phyloP scores from a whole-genome alignment of 139 green algal species.

The Chlorella sp. region DNA sequence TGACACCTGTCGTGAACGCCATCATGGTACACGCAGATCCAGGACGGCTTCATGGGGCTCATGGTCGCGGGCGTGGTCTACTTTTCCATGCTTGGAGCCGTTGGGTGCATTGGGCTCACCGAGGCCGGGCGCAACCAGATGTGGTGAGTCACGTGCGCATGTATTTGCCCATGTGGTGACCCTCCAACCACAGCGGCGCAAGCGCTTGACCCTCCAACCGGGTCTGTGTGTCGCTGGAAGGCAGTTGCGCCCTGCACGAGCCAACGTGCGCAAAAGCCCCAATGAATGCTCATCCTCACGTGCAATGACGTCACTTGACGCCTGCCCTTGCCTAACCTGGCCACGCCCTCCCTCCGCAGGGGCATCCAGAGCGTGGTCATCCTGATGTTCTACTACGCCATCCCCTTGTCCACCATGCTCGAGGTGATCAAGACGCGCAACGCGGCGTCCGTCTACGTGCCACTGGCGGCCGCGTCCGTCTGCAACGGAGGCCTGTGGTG shows the following conservation, averaged over 20 bases:
- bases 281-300: no score
- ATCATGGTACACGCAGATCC: slow-evolving; percentile 10
- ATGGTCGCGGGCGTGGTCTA: neutral
- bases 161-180: no score
- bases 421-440: slow-evolving; percentile 14
- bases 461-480: slow-evolving; percentile 14
- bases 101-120: slow-evolving; percentile 11
- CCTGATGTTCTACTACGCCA: slow-evolving; percentile 29
- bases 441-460: slow-evolving; percentile 23
- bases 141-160: no score
- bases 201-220: no score
- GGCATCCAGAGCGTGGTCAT: slow-evolving; percentile 21
- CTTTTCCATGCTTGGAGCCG: slow-evolving; percentile 15
- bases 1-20: no score
- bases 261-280: no score
- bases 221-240: no score
- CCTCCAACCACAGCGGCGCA: no score
- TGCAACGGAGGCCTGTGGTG: slow-evolving; percentile 23
- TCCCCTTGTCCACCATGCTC: slow-evolving; percentile 23
- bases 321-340: no score
- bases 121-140: neutral
- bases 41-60: slow-evolving; percentile 12
- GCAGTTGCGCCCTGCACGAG: no score
- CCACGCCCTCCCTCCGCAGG: no score
- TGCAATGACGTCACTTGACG: no score